Evolutionary conservation across 192 early-diverging fungal species (phyloP), one percentile per base, ranked within the genome.

Genomic region (Geranomyces variabilis): DNA sequence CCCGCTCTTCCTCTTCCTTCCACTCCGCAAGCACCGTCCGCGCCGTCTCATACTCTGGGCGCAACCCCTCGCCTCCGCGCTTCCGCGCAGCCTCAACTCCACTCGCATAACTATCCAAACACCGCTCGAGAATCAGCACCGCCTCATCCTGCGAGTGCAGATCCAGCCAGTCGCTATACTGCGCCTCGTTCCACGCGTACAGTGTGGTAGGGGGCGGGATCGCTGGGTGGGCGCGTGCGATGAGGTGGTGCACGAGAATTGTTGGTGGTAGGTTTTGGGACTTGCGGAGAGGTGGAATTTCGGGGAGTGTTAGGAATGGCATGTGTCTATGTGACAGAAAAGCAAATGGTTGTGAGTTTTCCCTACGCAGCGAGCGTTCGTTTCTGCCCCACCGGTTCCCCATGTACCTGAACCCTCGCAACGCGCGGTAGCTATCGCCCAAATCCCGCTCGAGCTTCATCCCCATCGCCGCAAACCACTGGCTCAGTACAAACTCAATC

Each of bases 151-250:
- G 79, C 4, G 67, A 67, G 65, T 91, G 88, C 33, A 75, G 53
- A 64, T 92, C 89, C 48, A 91, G 73, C 89, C 89, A 92, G 1
- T 86, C 83, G 58, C 86, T 86, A 60, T 92, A 92, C 57, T 89
- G 86, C 46, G 73, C 49, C 48, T 87, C 80, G 3, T 80, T 80
- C 84, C 87, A 85, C 26, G 79, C 80, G 75, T 83, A 92, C 6
- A 80, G 64, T 10, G 71, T 72, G 44, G 81, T 77, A 9, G 91
- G 91, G 19, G 88, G 75, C 14, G 78, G 82, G 5, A 91, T 84
- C 13, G 51, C 64, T 30, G 80, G 73, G 36, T 84, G 76, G 36
- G 85, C 84, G 14, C 89, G 81, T 14, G 80, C 80, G 66, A 90
- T 77, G 1, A 92, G 62, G 71, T 92, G 89, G 68, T 92, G 88